Conservation (phyloP, 768 basidiomycete genomes). For the Hemileccinum impolitum region DNA sequence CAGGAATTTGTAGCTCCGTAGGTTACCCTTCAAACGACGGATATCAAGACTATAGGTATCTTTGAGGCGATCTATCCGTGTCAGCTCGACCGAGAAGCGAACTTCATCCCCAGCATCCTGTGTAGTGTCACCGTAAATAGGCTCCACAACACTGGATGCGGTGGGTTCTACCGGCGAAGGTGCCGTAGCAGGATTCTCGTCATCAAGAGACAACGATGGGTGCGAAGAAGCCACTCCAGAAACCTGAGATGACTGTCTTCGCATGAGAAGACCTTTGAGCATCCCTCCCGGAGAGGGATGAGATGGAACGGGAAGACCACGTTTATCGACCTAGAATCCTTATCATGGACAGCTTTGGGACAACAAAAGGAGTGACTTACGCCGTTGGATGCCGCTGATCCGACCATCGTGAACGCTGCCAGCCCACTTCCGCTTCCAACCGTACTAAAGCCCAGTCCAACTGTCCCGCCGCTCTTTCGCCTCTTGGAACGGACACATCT, state of each 20-base stretch:
- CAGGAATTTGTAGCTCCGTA: slow-evolving; percentile 90
- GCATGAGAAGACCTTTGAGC: slow-evolving; percentile 85
- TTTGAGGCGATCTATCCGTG: slow-evolving; percentile 82
- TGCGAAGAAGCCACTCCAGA: slow-evolving; percentile 36
- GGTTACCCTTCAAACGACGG: slow-evolving; percentile 85
- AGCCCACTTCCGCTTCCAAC: slow-evolving; percentile 43
- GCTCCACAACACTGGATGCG: slow-evolving; percentile 38
- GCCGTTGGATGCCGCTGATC: slow-evolving; percentile 82
- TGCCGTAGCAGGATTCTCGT: slow-evolving; percentile 26
- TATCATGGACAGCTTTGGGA: slow-evolving; percentile 3
- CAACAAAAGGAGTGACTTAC: slow-evolving; percentile 44
- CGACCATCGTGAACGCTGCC: slow-evolving; percentile 74
- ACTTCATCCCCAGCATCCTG: slow-evolving; percentile 95
- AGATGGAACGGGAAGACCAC: slow-evolving; percentile 82
- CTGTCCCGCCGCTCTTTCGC: slow-evolving; percentile 49
- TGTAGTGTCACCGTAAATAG: slow-evolving; percentile 73
- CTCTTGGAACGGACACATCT: slow-evolving; percentile 79
- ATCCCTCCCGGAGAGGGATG: slow-evolving; percentile 72
- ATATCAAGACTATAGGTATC: slow-evolving; percentile 93
- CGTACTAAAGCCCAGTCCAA: slow-evolving; percentile 43
- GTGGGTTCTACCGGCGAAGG: slow-evolving; percentile 36
- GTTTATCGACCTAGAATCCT: slow-evolving; percentile 70
- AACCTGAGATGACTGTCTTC: slow-evolving; percentile 86
- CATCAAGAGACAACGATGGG: slow-evolving; percentile 50
- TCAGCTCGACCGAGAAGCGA: slow-evolving; percentile 92